These are phyloP conservation scores for Gossypium rotundifolium DNA, from an alignment of 345 rosid genomes.

Conservation along the genomic window DNA sequence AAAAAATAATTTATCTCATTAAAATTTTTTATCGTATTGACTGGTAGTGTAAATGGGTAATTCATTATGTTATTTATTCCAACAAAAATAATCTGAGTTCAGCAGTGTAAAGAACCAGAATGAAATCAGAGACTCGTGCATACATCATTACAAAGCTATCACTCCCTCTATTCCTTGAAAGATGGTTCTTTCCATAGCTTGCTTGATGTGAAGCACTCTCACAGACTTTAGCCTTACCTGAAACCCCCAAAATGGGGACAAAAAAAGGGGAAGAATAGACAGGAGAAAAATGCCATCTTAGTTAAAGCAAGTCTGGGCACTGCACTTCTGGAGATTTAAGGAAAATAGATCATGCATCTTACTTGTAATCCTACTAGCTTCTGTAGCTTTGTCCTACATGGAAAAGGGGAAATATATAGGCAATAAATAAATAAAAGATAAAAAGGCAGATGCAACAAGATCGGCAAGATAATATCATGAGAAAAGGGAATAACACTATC, in stretches of 20 bases:
- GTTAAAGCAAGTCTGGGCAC: neutral
- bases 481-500: neutral
- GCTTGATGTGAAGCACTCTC: conserved; percentile 30
- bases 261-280: neutral
- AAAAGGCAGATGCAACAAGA: neutral
- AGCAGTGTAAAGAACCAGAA: neutral
- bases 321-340: neutral
- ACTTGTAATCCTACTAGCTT: conserved; percentile 21
- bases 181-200: conserved; percentile 31
- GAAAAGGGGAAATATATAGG: neutral
- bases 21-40: neutral
- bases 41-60: neutral
- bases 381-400: conserved; percentile 29
- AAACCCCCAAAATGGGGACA: conserved; percentile 17
- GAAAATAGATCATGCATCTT: neutral
- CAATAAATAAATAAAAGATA: neutral
- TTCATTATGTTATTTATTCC: neutral
- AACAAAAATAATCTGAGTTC: neutral
- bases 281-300: neutral
- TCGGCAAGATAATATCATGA: neutral
- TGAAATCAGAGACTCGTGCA: conserved; percentile 12
- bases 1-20: neutral
- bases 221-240: conserved; percentile 41
- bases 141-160: conserved; percentile 41
- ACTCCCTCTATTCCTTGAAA: conserved; percentile 37